Evolutionary conservation across 2,329 filamentous ascomycete species (phyloP), one percentile per base, ranked within the genome.

Genomic region (Alternaria triticina): DNA sequence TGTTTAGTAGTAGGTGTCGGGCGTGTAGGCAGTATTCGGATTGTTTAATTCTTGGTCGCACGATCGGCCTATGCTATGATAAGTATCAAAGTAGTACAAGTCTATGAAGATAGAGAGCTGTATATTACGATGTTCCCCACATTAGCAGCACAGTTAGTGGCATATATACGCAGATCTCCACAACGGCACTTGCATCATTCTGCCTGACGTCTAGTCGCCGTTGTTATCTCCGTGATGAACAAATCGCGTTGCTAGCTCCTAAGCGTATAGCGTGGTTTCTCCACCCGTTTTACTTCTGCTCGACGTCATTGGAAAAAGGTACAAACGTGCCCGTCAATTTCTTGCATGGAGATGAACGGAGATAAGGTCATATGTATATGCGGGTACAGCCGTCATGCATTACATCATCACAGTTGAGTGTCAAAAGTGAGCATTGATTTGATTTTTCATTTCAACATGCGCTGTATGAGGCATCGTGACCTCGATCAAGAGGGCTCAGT

Each of bases 351-450:
- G 11, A 52, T 52, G 43, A 52, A 25, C 56, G 56, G 56, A 52
- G 11, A 28, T 58, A 44, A 17, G 13, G 25, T 20, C 4, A 20
- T 27, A 30, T 25, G 10, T 55, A 30, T 40, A 36, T 30, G 49
- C 40, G 52, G 36, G 17, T 40, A 22, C 27, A 23, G 9, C 44
- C 54, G 54, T 54, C 54, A 58, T 57, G 40, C 46, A 62, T 62
- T 33, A 54, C 59, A 58, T 58, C 54, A 58, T 54, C 28, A 52
- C 20, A 12, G 12, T 7, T 36, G 8, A n/a, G 9, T 36, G 5
- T 5, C 15, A n/a, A 17, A 12, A 45, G 36, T 13, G n/a, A 40
- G 28, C 9, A 13, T 28, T 55, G 49, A 23, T 20, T 36, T n/a
- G 20, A 23, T n/a, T 25, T 5, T 52, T 23, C 33, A 23, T 52